Evolutionary conservation across 257 asterid genomes (phyloP).

Genomic region (Eucommia ulmoides): DNA sequence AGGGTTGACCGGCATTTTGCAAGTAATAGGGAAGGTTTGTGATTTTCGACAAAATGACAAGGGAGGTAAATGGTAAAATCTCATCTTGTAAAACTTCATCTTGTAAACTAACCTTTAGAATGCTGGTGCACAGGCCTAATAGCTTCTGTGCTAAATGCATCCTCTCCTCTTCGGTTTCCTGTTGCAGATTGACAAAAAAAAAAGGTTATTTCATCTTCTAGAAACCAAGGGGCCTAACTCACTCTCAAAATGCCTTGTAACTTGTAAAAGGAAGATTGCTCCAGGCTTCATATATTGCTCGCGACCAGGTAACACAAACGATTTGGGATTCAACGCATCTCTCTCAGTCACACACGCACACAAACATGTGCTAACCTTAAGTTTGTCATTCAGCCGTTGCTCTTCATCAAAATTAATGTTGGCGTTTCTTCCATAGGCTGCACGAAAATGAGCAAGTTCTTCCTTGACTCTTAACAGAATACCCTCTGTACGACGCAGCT

Average conservation of each 20-base stretch:
- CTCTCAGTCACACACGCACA: background rate
- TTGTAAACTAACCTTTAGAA: constrained; percentile 60
- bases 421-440: constrained; percentile 61
- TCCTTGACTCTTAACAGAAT: constrained; percentile 66
- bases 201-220: no score
- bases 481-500: constrained; percentile 55
- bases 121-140: constrained; percentile 63
- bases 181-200: constrained; percentile 21
- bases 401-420: constrained; percentile 66
- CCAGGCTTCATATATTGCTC: no score
- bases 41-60: no score
- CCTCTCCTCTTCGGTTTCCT: constrained; percentile 88
- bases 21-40: no score
- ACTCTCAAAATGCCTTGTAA: no score
- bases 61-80: no score
- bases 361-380: constrained; percentile 43
- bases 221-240: no score
- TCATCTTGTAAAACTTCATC: no score
- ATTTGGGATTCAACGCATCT: constrained; percentile 2
- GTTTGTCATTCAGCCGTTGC: constrained; percentile 40
- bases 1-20: no score
- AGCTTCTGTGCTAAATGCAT: constrained; percentile 83
- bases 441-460: constrained; percentile 73
- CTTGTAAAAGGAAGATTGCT: no score
- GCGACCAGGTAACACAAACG: no score